Base-by-base conservation (phyloP, 768 basidiomycete genomes). In the Leccinum disarticulatum region DNA sequence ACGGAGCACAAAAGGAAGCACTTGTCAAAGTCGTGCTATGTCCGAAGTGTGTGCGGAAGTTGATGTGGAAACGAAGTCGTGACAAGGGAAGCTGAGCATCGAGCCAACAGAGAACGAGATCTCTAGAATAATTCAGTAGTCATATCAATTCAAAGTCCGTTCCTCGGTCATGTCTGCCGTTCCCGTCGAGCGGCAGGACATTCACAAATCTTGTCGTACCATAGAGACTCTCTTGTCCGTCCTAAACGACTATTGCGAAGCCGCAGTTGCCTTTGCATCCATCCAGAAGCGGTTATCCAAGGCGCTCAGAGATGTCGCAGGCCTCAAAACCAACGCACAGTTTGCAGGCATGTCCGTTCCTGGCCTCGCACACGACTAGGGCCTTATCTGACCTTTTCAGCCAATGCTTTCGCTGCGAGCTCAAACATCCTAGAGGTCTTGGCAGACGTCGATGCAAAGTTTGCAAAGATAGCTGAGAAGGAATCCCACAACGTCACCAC, bases 21-120 rank as follows among this genome's bases (percentile, higher is more conserved):
- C 77, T 98, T 13, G 96, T 98, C 52, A 98, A 98, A 71, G 85
- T 95, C 3, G 93, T 93, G 2, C 74, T 98, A 33, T 98, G 96
- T 70, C 73, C 77, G 30, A 81, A 77, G 66, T 98, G 96, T 68
- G 75, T 84, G 52, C 84, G 83, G 71, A 98, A 96, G 79, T 76
- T 98, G 66, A 85, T 88, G 84, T 94, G 89, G 86, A 94, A 92
- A 71, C 78, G 87, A 65, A 81, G 80, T 67, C 84, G 86, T 68
- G 87, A 89, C 67, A 89, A 84, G 54, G 62, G 8, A 59, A 59
- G 19, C n/a, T n/a, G 22, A 51, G 0, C 4, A 19, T 38, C 30
- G 61, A 33, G 11, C n/a, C 7, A n/a, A 13, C 41, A n/a, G 41
- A 43, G 27, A 28, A 28, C 27, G 27, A 28, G 31, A 31, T 31